Evolutionary conservation across 106 monocot genomes (phyloP).

Genomic region (Dendrobium officinale): DNA sequence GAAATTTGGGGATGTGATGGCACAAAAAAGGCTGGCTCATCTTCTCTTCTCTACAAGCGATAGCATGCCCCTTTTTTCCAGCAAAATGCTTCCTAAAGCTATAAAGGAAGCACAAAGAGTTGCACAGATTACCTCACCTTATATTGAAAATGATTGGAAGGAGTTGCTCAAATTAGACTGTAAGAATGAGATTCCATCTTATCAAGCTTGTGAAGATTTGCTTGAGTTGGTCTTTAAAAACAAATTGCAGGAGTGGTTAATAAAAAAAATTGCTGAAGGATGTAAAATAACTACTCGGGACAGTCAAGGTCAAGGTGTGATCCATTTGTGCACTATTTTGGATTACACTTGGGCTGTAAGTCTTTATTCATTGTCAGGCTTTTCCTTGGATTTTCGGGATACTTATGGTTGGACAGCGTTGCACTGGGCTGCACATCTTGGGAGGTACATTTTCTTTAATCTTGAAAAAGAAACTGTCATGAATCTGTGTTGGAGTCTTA

Average conservation of each 20-base stretch:
- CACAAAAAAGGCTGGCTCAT: slow-evolving; percentile 50
- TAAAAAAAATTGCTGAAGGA: slow-evolving; percentile 63
- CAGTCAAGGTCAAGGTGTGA: slow-evolving; percentile 70
- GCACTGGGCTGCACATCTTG: slow-evolving; percentile 89
- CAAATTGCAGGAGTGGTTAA: slow-evolving; percentile 86
- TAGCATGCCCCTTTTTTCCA: slow-evolving; percentile 27
- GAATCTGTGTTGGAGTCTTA: neutral
- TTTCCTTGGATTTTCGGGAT: slow-evolving; percentile 95
- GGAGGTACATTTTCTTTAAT: slow-evolving; percentile 44
- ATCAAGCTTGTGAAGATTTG: slow-evolving; percentile 19
- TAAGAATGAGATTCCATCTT: slow-evolving; percentile 9
- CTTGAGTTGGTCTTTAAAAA: slow-evolving; percentile 66
- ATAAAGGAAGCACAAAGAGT: slow-evolving; percentile 54
- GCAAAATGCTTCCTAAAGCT: slow-evolving; percentile 31
- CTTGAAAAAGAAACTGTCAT: neutral
- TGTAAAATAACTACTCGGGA: slow-evolving; percentile 53
- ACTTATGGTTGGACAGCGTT: slow-evolving; percentile 87
- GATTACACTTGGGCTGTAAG: slow-evolving; percentile 76
- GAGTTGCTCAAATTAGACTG: slow-evolving; percentile 20
- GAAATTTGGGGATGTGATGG: slow-evolving; percentile 11
- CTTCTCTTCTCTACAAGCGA: slow-evolving; percentile 70
- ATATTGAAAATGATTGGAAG: slow-evolving; percentile 61
- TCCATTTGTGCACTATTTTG: slow-evolving; percentile 82
- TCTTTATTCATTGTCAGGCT: slow-evolving; percentile 55
- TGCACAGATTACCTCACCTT: slow-evolving; percentile 35